A percentile compares a stretch with the other conserved stretches of the same genome.
Conservation (phyloP, 768 basidiomycete species). For the Epithele typhae region DNA sequence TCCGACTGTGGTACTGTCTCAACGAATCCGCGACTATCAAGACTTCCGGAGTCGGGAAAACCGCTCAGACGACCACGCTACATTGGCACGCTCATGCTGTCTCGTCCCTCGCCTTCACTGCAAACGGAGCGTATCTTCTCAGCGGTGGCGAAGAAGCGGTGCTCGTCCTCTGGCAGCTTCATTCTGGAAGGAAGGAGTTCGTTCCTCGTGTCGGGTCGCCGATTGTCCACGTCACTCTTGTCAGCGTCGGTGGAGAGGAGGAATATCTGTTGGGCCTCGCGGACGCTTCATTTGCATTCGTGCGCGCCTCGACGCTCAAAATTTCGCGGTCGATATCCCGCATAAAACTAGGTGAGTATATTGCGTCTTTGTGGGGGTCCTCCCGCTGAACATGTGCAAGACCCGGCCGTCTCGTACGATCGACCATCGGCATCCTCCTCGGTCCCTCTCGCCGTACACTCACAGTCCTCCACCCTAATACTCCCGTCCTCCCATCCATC, state of each 20-base stretch:
- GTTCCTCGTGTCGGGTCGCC: constrained; percentile 89
- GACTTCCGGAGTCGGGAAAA: constrained; percentile 65
- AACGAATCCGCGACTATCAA: constrained; percentile 48
- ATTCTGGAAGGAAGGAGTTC: constrained; percentile 85
- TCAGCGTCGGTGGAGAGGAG: constrained; percentile 59
- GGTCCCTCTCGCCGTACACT: constrained; percentile 75
- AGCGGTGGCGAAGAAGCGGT: constrained; percentile 96
- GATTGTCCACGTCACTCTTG: constrained; percentile 65
- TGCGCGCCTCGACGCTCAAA: constrained; percentile 68
- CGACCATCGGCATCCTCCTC: constrained; percentile 36
- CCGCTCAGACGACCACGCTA: constrained; percentile 76
- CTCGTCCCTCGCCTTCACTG: constrained; percentile 78
- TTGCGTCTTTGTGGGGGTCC: constrained; percentile 3
- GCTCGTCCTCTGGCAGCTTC: constrained; percentile 95
- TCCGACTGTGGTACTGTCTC: constrained; percentile 92
- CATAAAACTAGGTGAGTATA: constrained; percentile 65
- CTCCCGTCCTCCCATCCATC: constrained; percentile 94
- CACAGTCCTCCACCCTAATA: constrained; percentile 67
- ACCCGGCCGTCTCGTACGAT: constrained; percentile 32
- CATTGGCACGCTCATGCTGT: constrained; percentile 99
- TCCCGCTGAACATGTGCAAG: constrained; percentile 20
- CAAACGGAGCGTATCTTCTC: constrained; percentile 88
- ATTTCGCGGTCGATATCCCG: constrained; percentile 70
- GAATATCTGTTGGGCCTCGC: constrained; percentile 81
- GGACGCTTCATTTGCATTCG: constrained; percentile 77